Conservation (phyloP, 106 monocot genomes). For the Dioscorea dumetorum region DNA sequence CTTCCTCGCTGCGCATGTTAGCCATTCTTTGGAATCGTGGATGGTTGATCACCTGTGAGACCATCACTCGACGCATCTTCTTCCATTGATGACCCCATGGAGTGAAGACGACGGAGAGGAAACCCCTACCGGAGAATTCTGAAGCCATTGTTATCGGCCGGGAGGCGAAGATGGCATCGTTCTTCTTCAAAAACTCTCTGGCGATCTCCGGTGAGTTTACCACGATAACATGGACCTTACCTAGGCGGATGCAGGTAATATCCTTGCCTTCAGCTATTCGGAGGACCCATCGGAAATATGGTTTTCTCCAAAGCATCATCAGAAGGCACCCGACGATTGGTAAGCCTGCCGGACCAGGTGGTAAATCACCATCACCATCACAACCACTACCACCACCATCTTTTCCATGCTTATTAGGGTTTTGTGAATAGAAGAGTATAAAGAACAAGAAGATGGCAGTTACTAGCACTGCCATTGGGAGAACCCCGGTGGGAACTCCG, state of each 20-base stretch:
- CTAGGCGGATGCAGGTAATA: constrained; percentile 28
- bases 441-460: no score
- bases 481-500: no score
- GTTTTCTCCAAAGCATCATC: constrained; percentile 15
- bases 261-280: constrained; percentile 11
- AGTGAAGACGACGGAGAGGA: constrained; percentile 1
- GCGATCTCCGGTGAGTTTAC: constrained; percentile 29
- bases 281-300: constrained; percentile 31
- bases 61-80: constrained; percentile 44
- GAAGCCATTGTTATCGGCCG: constrained; percentile 30
- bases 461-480: no score
- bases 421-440: no score
- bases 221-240: constrained; percentile 13
- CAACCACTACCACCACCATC: no score
- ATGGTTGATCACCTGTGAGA: constrained; percentile 26
- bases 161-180: constrained; percentile 27
- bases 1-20: constrained; percentile 20
- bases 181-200: constrained; percentile 19
- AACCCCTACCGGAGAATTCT: constrained; percentile 10
- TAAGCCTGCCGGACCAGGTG: constrained; percentile 22
- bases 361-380: not conserved
- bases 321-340: constrained; percentile 24
- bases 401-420: no score
- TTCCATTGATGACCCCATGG: constrained; percentile 49
- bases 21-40: constrained; percentile 5